Conservation (phyloP, 2,329 filamentous ascomycete species). For the Xylaria sp. region DNA sequence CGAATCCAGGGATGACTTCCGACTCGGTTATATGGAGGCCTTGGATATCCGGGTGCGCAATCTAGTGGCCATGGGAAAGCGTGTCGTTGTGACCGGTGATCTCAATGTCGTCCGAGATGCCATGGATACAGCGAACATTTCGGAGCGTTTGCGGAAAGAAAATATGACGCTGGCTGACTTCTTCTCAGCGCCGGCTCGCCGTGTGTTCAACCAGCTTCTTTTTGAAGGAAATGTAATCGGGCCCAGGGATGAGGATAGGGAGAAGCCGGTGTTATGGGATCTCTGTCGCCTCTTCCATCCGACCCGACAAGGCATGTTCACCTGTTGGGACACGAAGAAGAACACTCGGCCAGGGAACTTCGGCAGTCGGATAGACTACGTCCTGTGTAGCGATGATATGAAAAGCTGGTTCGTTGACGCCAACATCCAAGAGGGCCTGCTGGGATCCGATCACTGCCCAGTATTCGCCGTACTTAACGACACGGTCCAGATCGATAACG, state of each 20-base stretch:
- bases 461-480: conserved; percentile 83
- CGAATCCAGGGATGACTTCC: conserved; percentile 83
- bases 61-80: conserved; percentile 80
- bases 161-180: conserved; percentile 76
- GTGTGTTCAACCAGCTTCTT: conserved; percentile 87
- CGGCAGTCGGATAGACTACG: conserved; percentile 92
- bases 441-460: conserved; percentile 97
- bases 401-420: conserved; percentile 81
- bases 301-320: conserved; percentile 88
- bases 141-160: conserved; percentile 77
- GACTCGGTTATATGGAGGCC: conserved; percentile 80
- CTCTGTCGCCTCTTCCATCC: conserved; percentile 85
- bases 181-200: conserved; percentile 75
- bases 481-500: conserved; percentile 62
- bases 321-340: conserved; percentile 94
- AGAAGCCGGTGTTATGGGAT: conserved; percentile 82
- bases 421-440: conserved; percentile 91
- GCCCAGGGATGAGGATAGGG: conserved; percentile 73
- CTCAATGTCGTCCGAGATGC: conserved; percentile 79
- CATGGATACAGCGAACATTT: conserved; percentile 80
- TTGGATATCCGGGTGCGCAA: conserved; percentile 89
- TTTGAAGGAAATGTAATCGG: conserved; percentile 76
- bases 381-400: conserved; percentile 83
- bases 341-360: conserved; percentile 97
- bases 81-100: conserved; percentile 87